Evolutionary conservation across 192 early-diverging fungal genomes (phyloP), one percentile per base, ranked within the genome.

Genomic region (Spizellomyces sp.): DNA sequence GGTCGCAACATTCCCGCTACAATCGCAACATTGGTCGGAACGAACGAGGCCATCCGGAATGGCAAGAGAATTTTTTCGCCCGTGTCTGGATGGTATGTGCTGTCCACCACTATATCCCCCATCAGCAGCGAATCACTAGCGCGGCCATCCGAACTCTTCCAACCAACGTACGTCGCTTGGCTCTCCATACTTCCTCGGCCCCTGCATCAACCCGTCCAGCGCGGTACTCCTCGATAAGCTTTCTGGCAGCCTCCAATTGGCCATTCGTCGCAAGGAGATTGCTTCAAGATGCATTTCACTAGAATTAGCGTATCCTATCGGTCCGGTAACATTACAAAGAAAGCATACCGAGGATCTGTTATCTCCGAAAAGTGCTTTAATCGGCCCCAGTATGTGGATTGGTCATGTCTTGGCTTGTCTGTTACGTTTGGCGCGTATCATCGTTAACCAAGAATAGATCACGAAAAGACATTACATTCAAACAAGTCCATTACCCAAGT

Each of bases 1-100:
- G 91, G 90, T 77, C 87, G 81, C 70, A 94, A 79, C 93, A 94
- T 94, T 22, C 90, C 90, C 45, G 88, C 89, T n/a, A 93, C 87
- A 41, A 94, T 85, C 15, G 89, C 65, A 76, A 93, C 77, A 79
- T 94, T 94, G 5, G 93, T 92, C 5, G 93, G 93, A 19, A 92
- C 90, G 77, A 93, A 94, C 55, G 81, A 90, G 2, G 91, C 83
- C 93, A 94, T 94, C 41, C 93, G 77, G 76, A 94, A 94, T 42
- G 91, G 93, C 43, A 94, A 66, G 14, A 93, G 78, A 8, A 94
- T 80, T 21, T 89, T 86, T 47, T 92, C 90, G 64, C 90, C 90
- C 4, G 91, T 93, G 74, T 94, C 91, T 43, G 92, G 88, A 73
- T 94, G 93, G 69, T 92, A 77, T 6, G 90, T 93, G 22, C 89